Percentiles rank a stretch among this genome's conserved stretches.
Evolutionary conservation across 352 stramenopile genomes (phyloP).

Genomic region (Pythium phragmiticola): DNA sequence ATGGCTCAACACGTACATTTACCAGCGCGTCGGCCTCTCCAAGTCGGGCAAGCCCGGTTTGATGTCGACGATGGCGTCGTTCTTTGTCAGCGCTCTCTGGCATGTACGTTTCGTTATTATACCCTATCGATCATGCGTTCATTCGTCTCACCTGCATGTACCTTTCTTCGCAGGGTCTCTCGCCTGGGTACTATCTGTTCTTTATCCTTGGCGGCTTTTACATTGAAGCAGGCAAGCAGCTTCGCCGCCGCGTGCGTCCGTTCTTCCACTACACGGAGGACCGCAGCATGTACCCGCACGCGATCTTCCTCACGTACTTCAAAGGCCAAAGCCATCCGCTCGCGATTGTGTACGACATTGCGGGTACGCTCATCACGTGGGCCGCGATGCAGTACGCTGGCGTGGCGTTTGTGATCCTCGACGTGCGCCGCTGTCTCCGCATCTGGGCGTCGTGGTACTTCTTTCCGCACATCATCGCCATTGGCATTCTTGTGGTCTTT

Average conservation of each 20-base stretch:
- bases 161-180: slow-evolving; percentile 51
- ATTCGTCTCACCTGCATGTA: not conserved
- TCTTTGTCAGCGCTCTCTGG: slow-evolving; percentile 85
- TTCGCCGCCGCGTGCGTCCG: slow-evolving; percentile 67
- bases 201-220: slow-evolving; percentile 84
- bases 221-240: slow-evolving; percentile 84
- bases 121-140: not conserved
- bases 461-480: slow-evolving; percentile 61
- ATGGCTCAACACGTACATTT: slow-evolving; percentile 90
- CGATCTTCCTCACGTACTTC: slow-evolving; percentile 82
- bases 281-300: slow-evolving; percentile 68
- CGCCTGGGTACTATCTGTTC: slow-evolving; percentile 87
- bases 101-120: slow-evolving; percentile 44
- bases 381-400: slow-evolving; percentile 86
- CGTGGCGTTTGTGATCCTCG: slow-evolving; percentile 81
- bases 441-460: slow-evolving; percentile 87
- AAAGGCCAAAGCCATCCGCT: slow-evolving; percentile 69
- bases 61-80: slow-evolving; percentile 72
- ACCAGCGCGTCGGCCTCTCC: slow-evolving; percentile 78
- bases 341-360: slow-evolving; percentile 76
- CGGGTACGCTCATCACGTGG: slow-evolving; percentile 76
- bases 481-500: slow-evolving; percentile 64
- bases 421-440: slow-evolving; percentile 66
- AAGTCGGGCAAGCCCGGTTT: slow-evolving; percentile 75
- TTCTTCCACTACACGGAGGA: slow-evolving; percentile 89